Conservation (phyloP, 306 rosid genomes). For the Vicia sativa region DNA sequence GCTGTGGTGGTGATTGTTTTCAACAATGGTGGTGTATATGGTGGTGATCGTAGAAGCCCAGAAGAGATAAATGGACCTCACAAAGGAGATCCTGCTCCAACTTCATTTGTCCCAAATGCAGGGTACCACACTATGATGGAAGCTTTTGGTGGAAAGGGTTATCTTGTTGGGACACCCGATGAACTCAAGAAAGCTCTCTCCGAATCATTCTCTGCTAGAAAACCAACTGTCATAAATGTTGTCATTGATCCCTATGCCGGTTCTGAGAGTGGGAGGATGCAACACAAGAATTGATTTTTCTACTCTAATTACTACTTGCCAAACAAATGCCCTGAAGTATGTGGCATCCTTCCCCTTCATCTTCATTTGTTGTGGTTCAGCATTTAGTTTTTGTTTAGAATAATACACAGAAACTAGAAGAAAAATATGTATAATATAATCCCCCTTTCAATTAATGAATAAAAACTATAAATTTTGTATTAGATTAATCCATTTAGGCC, state of each 20-base stretch:
- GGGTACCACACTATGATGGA: conserved; percentile 83
- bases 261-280: conserved; percentile 91
- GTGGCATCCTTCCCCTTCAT: neutral
- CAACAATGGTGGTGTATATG: conserved; percentile 78
- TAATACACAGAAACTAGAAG: neutral
- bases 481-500: neutral
- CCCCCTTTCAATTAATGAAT: neutral
- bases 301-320: neutral
- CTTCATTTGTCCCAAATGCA: conserved; percentile 76
- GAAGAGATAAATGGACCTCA: conserved; percentile 84
- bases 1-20: conserved; percentile 90
- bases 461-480: neutral
- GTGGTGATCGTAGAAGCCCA: conserved; percentile 44
- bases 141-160: conserved; percentile 99
- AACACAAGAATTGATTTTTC: conserved; percentile 77
- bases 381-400: neutral
- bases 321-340: neutral
- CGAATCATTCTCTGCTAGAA: conserved; percentile 70
- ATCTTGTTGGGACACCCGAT: conserved; percentile 69
- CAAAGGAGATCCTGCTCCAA: conserved; percentile 94
- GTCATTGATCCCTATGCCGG: conserved; percentile 91
- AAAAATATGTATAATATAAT: neutral
- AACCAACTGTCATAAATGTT: conserved; percentile 80
- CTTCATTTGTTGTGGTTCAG: neutral
- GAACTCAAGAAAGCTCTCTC: conserved; percentile 80